These are phyloP conservation scores for Flaveria trinervia DNA, from an alignment of 129 eudicot genomes.

Conservation along the genomic window DNA sequence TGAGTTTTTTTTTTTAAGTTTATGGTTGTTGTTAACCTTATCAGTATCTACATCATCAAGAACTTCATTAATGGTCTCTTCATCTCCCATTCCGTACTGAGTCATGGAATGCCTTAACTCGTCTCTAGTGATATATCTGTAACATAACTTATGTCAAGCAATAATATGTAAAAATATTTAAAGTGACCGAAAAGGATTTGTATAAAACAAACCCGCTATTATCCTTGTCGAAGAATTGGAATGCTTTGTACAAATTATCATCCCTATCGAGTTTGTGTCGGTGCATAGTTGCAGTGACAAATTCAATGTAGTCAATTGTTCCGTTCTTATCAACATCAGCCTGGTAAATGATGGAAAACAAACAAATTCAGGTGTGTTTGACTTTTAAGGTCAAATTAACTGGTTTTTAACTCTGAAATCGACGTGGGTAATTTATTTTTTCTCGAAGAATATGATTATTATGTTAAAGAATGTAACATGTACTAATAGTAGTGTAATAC, in stretches of 20 bases:
- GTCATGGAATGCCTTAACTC: conserved; percentile 85
- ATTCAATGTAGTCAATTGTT: conserved; percentile 73
- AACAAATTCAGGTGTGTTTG: conserved; percentile 2
- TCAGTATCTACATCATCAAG: conserved; percentile 80
- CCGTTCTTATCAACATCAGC: conserved; percentile 82
- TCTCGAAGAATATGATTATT: background rate
- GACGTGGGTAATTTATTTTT: background rate
- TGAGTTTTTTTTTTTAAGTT: background rate
- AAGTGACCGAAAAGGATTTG: background rate
- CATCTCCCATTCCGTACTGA: conserved; percentile 82
- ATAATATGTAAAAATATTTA: background rate
- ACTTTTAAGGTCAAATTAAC: conserved; percentile 9
- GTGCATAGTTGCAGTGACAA: conserved; percentile 86
- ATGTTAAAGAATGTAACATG: background rate
- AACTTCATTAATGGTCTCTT: conserved; percentile 81
- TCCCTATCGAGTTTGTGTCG: conserved; percentile 79
- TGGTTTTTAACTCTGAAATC: background rate
- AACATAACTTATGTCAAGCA: conserved; percentile 5
- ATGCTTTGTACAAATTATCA: conserved; percentile 66
- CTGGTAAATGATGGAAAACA: conserved; percentile 32
- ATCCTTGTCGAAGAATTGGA: conserved; percentile 75
- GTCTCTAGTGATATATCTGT: conserved; percentile 85
- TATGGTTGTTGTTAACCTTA: conserved; percentile 40
- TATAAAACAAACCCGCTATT: conserved; percentile 50
- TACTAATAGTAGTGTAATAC: background rate